Evolutionary conservation across 306 rosid genomes (phyloP), one percentile per base, ranked within the genome.

Genomic region (Hylodesmum podocarpum): DNA sequence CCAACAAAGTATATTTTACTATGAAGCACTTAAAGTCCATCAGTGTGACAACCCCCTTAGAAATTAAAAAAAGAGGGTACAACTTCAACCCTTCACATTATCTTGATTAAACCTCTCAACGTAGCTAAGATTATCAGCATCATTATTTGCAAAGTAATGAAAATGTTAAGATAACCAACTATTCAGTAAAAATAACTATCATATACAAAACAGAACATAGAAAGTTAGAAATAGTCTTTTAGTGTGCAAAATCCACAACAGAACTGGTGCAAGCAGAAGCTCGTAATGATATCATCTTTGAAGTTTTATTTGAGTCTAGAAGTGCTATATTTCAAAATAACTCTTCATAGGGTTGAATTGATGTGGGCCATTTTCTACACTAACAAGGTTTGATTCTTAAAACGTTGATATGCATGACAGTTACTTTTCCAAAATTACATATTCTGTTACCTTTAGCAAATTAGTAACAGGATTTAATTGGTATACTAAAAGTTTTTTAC

Each of bases 231-330:
- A 70, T 11, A 19, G 1, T 1, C 27, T n/a, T n/a, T n/a, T n/a
- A n/a, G n/a, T n/a, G n/a, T n/a, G n/a, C 40, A 9, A 41, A 28
- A 68, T 41, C 16, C 25, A 25, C 19, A 1, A n/a, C 8, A 54
- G 7, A 78, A 65, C 36, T 61, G 51, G 11, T 22, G 21, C 53
- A 5, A 29, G 62, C 51, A 64, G 43, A 79, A 70, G 66, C n/a
- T n/a, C n/a, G n/a, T n/a, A n/a, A 50, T 37, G 34, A 50, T 54
- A 49, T 67, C 21, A 6, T 16, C 61, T 50, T 22, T 8, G 34
- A 34, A 66, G 44, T 37, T 76, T 37, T 55, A 29, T 55, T 29
- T 41, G 46, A 19, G 61, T 43, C 66, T 5, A 31, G 6, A 33
- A 74, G 22, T 47, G 27, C 28, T 9, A 43, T 41, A 77, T 28